A percentile compares a stretch with the other conserved stretches of the same genome.
Conservation (phyloP, 345 rosid species). For the Eucalyptus paniculata region DNA sequence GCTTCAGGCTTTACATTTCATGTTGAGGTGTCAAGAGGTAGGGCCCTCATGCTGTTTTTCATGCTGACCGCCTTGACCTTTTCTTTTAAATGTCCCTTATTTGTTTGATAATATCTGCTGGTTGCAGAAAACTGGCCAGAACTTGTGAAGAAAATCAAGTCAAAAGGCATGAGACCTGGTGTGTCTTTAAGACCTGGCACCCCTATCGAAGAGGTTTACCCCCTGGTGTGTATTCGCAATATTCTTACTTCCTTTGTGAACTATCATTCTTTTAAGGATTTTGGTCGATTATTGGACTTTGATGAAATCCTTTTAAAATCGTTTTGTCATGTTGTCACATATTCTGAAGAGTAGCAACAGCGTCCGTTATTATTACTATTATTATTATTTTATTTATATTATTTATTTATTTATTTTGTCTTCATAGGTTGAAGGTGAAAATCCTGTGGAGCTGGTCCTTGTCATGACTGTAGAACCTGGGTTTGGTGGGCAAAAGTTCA, state of each 20-base stretch:
- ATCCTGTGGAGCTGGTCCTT: constrained; percentile 89
- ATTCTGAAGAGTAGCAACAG: background rate
- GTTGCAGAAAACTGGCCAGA: constrained; percentile 74
- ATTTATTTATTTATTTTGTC: background rate
- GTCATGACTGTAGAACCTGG: constrained; percentile 95
- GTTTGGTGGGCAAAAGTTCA: constrained; percentile 91
- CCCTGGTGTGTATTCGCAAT: constrained; percentile 33
- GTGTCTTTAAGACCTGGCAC: constrained; percentile 80
- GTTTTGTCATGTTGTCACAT: background rate
- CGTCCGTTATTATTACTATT: background rate
- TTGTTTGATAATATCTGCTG: background rate
- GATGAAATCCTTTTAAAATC: background rate
- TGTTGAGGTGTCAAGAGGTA: constrained; percentile 72
- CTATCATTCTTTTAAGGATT: background rate
- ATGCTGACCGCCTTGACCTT: background rate
- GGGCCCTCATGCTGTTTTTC: background rate
- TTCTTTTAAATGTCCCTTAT: background rate
- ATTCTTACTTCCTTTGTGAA: background rate
- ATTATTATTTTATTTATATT: too few species aligned
- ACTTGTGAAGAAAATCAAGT: constrained; percentile 52
- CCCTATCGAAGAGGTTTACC: constrained; percentile 74
- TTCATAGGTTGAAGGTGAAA: constrained; percentile 52
- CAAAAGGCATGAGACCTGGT: constrained; percentile 84
- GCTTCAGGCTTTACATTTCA: constrained; percentile 99
- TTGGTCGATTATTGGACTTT: background rate